These are phyloP conservation scores for Colletotrichum sp. DNA, from an alignment of 2,329 filamentous ascomycete genomes.

Conservation along the genomic window DNA sequence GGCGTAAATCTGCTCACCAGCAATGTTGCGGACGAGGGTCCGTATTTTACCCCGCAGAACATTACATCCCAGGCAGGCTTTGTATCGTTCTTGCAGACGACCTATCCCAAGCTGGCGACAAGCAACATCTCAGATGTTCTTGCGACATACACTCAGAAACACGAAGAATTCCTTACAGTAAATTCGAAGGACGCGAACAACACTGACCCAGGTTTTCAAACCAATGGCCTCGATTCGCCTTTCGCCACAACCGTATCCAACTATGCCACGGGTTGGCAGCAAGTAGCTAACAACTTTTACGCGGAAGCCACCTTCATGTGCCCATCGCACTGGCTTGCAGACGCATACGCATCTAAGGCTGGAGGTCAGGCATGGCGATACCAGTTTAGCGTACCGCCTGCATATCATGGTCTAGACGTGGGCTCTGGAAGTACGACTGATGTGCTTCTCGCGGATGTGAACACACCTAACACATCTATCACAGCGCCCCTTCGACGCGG, in stretches of 20 bases:
- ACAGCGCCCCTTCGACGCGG: neutral
- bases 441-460: neutral
- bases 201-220: constrained; percentile 5
- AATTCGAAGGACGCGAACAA: constrained; percentile 8
- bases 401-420: constrained; percentile 6
- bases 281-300: constrained; percentile 10
- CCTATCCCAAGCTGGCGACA: neutral
- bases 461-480: neutral
- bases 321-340: constrained; percentile 3
- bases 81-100: neutral
- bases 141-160: neutral
- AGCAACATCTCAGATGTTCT: neutral
- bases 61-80: neutral
- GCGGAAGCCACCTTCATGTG: constrained; percentile 6
- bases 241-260: constrained; percentile 2
- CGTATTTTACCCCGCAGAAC: constrained; percentile 1
- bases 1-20: neutral
- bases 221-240: neutral
- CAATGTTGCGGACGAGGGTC: constrained; percentile 10
- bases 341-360: constrained; percentile 2
- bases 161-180: neutral
- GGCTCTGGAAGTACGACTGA: neutral
- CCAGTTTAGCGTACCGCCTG: constrained; percentile 1
- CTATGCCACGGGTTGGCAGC: constrained; percentile 14
- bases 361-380: constrained; percentile 1